Evolutionary conservation across 352 stramenopile species (phyloP).

Genomic region (Pythium rishiriense): DNA sequence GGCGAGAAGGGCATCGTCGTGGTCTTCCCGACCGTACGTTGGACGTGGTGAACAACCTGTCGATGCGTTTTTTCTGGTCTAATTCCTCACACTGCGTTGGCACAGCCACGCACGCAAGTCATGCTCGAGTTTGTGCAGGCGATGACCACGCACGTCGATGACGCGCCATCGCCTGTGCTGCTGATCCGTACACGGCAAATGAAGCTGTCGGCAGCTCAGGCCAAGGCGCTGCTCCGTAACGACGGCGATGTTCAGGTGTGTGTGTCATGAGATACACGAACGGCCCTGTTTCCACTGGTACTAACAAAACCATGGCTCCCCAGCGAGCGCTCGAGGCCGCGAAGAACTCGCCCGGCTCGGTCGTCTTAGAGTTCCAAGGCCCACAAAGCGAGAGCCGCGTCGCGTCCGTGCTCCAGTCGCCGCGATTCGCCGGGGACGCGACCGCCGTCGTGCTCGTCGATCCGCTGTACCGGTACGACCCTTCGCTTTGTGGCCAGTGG

Average conservation of each 20-base stretch:
- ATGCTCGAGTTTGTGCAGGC: constrained; percentile 53
- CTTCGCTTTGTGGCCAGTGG: background rate
- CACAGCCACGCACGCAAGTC: constrained; percentile 39
- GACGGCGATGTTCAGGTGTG: constrained; percentile 4
- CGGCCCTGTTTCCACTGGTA: background rate
- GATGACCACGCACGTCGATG: constrained; percentile 19
- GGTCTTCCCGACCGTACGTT: constrained; percentile 38
- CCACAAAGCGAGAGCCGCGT: constrained; percentile 23
- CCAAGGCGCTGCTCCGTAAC: constrained; percentile 32
- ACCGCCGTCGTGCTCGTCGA: constrained; percentile 38
- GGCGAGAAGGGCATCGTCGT: constrained; percentile 33
- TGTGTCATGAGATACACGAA: background rate
- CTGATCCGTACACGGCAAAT: constrained; percentile 59
- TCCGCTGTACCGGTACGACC: constrained; percentile 34
- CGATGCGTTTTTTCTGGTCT: no score
- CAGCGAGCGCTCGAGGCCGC: constrained; percentile 39
- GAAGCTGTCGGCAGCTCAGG: constrained; percentile 41
- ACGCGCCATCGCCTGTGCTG: constrained; percentile 10
- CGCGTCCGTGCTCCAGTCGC: constrained; percentile 25
- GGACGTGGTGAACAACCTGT: no score
- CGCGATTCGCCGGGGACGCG: constrained; percentile 27
- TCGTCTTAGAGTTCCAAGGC: constrained; percentile 66
- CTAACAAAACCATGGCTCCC: background rate
- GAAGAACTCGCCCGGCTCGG: constrained; percentile 37
- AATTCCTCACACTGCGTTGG: no score